phyloP scores from a whole-genome alignment of 371 early-diverging fungal species.

The Apophysomyces trapeziformis region DNA sequence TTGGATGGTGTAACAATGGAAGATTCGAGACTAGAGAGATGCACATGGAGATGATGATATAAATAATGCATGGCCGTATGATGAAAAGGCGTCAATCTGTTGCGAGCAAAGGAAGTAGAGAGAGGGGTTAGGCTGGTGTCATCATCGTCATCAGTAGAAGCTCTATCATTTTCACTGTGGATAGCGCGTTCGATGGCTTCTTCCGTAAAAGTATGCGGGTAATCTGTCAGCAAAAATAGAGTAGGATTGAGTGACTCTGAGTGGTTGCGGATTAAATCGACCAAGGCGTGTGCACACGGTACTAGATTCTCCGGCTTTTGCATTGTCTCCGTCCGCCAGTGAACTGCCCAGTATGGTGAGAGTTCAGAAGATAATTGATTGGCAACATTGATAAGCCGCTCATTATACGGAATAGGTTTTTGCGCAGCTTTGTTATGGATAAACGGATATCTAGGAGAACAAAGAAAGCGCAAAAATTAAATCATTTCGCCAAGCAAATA shows the following conservation, averaged over 20 bases:
- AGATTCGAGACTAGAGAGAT: slow-evolving; percentile 26
- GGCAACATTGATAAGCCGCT: slow-evolving; percentile 21
- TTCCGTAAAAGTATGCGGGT: slow-evolving; percentile 34
- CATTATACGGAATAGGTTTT: slow-evolving; percentile 36
- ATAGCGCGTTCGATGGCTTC: slow-evolving; percentile 20
- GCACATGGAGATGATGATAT: slow-evolving; percentile 27
- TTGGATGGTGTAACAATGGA: slow-evolving; percentile 22
- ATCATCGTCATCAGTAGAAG: background rate
- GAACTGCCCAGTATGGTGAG: slow-evolving; percentile 37
- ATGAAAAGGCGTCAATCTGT: slow-evolving; percentile 25
- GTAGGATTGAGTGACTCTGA: slow-evolving; percentile 14
- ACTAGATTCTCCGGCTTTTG: slow-evolving; percentile 28
- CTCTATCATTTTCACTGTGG: background rate
- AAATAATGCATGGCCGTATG: slow-evolving; percentile 37
- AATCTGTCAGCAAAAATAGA: slow-evolving; percentile 39
- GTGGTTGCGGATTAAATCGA: slow-evolving; percentile 13
- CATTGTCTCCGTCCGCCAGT: slow-evolving; percentile 45
- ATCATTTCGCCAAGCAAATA: background rate
- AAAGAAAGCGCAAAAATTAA: background rate
- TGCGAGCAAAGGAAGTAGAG: slow-evolving; percentile 27
- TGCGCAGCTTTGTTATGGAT: slow-evolving; percentile 30
- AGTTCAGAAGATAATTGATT: slow-evolving; percentile 21
- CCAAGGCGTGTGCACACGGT: slow-evolving; percentile 31
- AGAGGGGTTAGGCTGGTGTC: slow-evolving; percentile 15
- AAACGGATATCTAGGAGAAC: slow-evolving; percentile 29